These are phyloP conservation scores for Suillus sp. DNA, from an alignment of 768 basidiomycete species.

Conservation along the genomic window DNA sequence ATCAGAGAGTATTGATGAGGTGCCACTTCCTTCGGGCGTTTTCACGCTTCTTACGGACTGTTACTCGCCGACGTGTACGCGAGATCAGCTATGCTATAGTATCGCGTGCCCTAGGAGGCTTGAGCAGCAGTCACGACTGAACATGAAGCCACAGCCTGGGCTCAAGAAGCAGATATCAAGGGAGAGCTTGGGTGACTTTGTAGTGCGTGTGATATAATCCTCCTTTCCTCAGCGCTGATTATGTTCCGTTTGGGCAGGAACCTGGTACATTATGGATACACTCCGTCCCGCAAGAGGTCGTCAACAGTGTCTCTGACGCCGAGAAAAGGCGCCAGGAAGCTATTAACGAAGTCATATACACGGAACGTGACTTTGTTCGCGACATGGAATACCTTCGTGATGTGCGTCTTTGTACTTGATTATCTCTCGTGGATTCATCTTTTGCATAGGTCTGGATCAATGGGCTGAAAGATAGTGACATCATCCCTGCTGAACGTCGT, in stretches of 20 bases:
- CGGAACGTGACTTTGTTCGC: slow-evolving; percentile 96
- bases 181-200: slow-evolving; percentile 79
- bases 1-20: slow-evolving; percentile 56
- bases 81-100: slow-evolving; percentile 94
- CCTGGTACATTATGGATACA: slow-evolving; percentile 94
- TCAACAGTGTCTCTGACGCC: slow-evolving; percentile 86
- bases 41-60: slow-evolving; percentile 97
- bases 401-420: slow-evolving; percentile 46
- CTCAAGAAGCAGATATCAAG: slow-evolving; percentile 81
- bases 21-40: slow-evolving; percentile 85
- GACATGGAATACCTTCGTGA: slow-evolving; percentile 98
- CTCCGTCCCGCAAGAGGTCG: slow-evolving; percentile 92
- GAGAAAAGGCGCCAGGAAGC: slow-evolving; percentile 98
- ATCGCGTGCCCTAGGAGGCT: slow-evolving; percentile 93
- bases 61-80: slow-evolving; percentile 95
- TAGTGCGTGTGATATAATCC: slow-evolving; percentile 44
- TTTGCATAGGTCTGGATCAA: slow-evolving; percentile 79
- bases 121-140: slow-evolving; percentile 92
- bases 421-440: background rate
- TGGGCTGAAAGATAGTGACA: slow-evolving; percentile 72
- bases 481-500: slow-evolving; percentile 75
- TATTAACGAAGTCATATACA: slow-evolving; percentile 94
- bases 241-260: slow-evolving; percentile 49
- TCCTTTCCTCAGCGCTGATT: slow-evolving; percentile 13
- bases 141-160: slow-evolving; percentile 92